Percentiles rank a stretch among this genome's conserved stretches.
These are phyloP conservation scores for Rhizopogon sp. DNA, from an alignment of 768 basidiomycete species.

Conservation along the genomic window DNA sequence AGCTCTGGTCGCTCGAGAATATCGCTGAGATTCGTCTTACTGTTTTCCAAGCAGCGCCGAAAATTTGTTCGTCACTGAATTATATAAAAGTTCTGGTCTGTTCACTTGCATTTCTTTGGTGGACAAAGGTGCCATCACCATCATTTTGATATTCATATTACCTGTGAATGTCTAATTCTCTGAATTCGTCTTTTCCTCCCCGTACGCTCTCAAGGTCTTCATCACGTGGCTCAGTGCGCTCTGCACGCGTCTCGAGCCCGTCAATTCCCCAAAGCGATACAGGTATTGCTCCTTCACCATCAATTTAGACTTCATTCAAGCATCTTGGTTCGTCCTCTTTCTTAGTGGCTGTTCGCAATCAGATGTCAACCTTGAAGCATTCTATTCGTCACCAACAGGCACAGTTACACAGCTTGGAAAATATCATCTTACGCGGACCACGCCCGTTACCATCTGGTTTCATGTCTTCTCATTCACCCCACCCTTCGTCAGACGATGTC, in stretches of 20 bases:
- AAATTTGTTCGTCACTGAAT: not conserved
- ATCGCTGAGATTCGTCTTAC: not conserved
- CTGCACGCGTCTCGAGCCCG: conserved; percentile 52
- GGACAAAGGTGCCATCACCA: conserved; percentile 17
- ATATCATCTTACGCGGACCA: conserved; percentile 59
- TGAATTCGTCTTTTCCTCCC: conserved; percentile 25
- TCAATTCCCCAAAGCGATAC: conserved; percentile 53
- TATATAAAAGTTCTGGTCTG: not conserved
- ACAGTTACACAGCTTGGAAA: conserved; percentile 67
- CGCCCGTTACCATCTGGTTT: conserved; percentile 48
- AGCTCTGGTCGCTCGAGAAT: not conserved
- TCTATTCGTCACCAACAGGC: conserved; percentile 82
- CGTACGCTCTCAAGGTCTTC: conserved; percentile 43
- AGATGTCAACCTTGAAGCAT: conserved; percentile 79
- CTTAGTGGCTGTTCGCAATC: conserved; percentile 69
- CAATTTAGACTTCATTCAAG: conserved; percentile 17
- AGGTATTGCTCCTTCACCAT: conserved; percentile 40
- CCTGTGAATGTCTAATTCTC: conserved; percentile 30
- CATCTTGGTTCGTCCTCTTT: conserved; percentile 22
- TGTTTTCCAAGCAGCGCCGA: not conserved
- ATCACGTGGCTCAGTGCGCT: conserved; percentile 43
- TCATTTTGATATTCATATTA: conserved; percentile 16
- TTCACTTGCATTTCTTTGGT: conserved; percentile 7
- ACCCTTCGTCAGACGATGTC: conserved; percentile 28
- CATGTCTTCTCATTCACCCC: conserved; percentile 36